Base-by-base conservation (phyloP, 2,329 filamentous ascomycete genomes). In the Orbilia javanica region DNA sequence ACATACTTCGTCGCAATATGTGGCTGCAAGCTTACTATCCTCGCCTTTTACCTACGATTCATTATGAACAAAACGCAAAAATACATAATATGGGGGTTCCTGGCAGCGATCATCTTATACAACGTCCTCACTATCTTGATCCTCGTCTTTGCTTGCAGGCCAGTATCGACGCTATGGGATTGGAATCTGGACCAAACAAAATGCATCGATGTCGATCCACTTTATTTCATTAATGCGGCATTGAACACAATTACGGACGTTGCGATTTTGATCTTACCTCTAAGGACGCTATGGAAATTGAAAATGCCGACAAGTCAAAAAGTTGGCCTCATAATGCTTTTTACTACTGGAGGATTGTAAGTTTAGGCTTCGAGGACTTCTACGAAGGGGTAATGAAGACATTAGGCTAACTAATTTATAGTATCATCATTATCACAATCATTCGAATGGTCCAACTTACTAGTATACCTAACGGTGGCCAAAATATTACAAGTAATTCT, bases 261-360 rank as follows among this genome's bases (percentile, higher is more conserved):
- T 25, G 75, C 70, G 20, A 77, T 73, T 6, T 64, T 80, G 27
- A 22, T 73, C 29, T 82, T 89, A 3, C 88, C 87, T 2, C 85
- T 88, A 39, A 84, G 84, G 36, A 85, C 85, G 1, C 84, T 87
- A 4, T 83, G 85, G 79, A 82, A 84, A n/a, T 82, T 88, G 0
- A 84, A 86, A 57, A 83, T 89, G 44, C 85, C 86, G 0, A 70
- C 80, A 3, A 85, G 84, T 53, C 87, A 89, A 73, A 85, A 85
- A 31, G 73, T 85, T n/a, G 84, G 85, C 3, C 82, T 89, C 3
- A 83, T 84, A 1, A 80, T 85, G 6, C 85, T 88, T 7, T 88
- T 89, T 69, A 77, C 65, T 2, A 77, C 72, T 29, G 72, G 72
- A n/a, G 72, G 72, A 70, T 70, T 77, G 72, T 77, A 62, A 77